Evolutionary conservation across 1,139 yeast genomes (phyloP).

Genomic region (Saccharomyces hybrid): DNA sequence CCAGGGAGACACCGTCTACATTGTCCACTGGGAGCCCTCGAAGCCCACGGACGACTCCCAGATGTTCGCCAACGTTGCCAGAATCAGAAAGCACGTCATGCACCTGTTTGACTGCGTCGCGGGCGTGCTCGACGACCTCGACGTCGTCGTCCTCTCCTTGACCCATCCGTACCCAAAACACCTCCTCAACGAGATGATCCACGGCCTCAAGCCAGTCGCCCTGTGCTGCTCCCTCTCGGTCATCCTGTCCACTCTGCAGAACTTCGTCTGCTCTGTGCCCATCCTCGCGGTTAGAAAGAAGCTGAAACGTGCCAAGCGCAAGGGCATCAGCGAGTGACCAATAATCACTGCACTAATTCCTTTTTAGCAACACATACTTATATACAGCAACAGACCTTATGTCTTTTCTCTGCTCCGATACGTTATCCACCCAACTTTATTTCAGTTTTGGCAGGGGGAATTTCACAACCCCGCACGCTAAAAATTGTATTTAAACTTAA

Average conservation of each 20-base stretch:
- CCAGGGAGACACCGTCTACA: conserved; percentile 75
- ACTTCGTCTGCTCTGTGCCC: conserved; percentile 55
- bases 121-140: conserved; percentile 22
- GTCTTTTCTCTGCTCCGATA: not conserved
- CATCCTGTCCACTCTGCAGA: conserved; percentile 26
- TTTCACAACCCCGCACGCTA: not conserved
- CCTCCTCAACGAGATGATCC: conserved; percentile 72
- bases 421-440: not conserved
- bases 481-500: not conserved
- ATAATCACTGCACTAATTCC: not conserved
- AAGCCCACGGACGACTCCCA: conserved; percentile 5
- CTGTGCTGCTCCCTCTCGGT: conserved; percentile 49
- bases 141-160: conserved; percentile 25
- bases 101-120: conserved; percentile 28
- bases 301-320: conserved; percentile 62
- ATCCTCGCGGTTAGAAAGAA: conserved; percentile 86
- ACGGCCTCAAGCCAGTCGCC: conserved; percentile 72
- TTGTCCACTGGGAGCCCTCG: conserved; percentile 51
- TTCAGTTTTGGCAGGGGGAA: not conserved
- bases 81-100: conserved; percentile 18
- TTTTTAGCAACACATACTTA: not conserved
- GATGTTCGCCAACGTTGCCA: conserved; percentile 16
- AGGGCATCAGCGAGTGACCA: conserved; percentile 22
- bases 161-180: conserved; percentile 81
- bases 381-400: not conserved